Percentiles rank a stretch among this genome's conserved stretches.
Conservation (phyloP, 768 basidiomycete species). For the Gelatoporia subvermispora region DNA sequence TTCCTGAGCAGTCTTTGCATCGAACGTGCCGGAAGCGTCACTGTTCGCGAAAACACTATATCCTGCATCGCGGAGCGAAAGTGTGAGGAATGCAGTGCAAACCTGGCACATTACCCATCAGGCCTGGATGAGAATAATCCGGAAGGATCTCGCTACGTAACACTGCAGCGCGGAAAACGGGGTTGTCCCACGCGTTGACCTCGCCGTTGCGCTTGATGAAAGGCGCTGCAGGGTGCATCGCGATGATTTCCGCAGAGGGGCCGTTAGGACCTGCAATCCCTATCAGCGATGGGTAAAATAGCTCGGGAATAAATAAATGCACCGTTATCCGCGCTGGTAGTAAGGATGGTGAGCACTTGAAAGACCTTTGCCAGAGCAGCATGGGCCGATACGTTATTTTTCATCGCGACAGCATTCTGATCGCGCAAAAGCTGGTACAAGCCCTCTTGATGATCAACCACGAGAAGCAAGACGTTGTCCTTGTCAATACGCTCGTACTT, state of each 20-base stretch:
- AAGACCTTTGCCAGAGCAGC: constrained; percentile 41
- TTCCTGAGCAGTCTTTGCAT: constrained; percentile 35
- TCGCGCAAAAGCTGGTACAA: constrained; percentile 44
- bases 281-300: not conserved
- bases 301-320: not conserved
- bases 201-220: constrained; percentile 44
- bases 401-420: constrained; percentile 31
- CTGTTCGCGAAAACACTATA: constrained; percentile 46
- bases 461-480: constrained; percentile 36
- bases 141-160: too few relatives aligned
- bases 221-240: constrained; percentile 40
- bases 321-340: constrained; percentile 42
- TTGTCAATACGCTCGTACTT: constrained; percentile 40
- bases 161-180: constrained; percentile 44
- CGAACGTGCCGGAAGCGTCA: constrained; percentile 42
- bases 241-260: constrained; percentile 39
- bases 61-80: constrained; percentile 41
- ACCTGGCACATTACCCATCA: too few relatives aligned
- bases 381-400: constrained; percentile 44
- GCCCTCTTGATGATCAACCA: constrained; percentile 47
- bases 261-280: constrained; percentile 40
- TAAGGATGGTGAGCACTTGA: constrained; percentile 41
- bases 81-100: constrained; percentile 44
- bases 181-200: constrained; percentile 50
- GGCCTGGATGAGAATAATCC: too few relatives aligned